Evolutionary conservation across 768 basidiomycete genomes (phyloP).

Genomic region (Boletus huronensis): DNA sequence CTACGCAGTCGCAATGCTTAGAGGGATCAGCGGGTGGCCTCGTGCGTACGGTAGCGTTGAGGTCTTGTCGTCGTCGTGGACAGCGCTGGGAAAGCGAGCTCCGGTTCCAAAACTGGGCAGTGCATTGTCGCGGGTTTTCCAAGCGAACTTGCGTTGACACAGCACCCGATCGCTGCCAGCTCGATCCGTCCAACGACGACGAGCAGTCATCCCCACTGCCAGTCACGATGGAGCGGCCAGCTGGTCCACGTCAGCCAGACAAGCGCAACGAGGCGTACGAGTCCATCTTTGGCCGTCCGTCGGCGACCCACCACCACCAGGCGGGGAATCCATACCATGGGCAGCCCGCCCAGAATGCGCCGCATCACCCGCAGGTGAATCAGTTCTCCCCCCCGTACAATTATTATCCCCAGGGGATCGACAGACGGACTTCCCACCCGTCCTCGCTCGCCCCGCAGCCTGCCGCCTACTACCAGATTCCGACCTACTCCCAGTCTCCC

Average conservation of each 20-base stretch:
- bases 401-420: conserved; percentile 38
- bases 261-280: conserved; percentile 82
- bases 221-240: conserved; percentile 46
- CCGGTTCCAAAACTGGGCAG: conserved; percentile 24
- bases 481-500: conserved; percentile 37
- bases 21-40: neutral
- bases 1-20: conserved; percentile 4
- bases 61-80: conserved; percentile 1
- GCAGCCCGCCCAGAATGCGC: conserved; percentile 14
- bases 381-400: conserved; percentile 39
- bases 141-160: conserved; percentile 6
- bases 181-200: conserved; percentile 3
- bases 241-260: conserved; percentile 62
- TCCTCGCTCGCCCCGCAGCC: conserved; percentile 36
- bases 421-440: conserved; percentile 47
- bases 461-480: conserved; percentile 20
- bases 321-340: conserved; percentile 11
- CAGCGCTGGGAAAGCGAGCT: conserved; percentile 7
- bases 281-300: conserved; percentile 81
- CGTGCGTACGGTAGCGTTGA: neutral
- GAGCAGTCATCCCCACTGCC: neutral
- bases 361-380: conserved; percentile 23
- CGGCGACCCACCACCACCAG: conserved; percentile 48
- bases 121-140: conserved; percentile 15
- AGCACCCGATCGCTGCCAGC: conserved; percentile 5